Conservation (phyloP, 305 asterid species). For the Andrographis paniculata region DNA sequence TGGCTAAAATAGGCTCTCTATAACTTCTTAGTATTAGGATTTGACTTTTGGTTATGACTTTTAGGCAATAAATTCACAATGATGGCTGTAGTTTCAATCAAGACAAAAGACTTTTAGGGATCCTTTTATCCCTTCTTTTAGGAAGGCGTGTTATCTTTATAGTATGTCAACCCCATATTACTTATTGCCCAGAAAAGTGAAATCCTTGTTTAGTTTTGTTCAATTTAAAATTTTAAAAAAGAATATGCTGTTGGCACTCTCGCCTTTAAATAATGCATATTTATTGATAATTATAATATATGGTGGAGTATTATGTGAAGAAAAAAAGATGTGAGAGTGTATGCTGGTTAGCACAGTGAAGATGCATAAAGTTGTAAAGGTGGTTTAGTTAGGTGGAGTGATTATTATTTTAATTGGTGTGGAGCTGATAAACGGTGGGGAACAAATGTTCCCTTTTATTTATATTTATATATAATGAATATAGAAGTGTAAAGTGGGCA, state of each 20-base stretch:
- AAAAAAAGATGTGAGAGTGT: no score
- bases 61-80: neutral
- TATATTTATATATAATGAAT: neutral
- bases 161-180: constrained; percentile 35
- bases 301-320: no score
- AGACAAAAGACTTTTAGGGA: neutral
- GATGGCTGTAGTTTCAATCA: constrained; percentile 16
- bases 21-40: neutral
- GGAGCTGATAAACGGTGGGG: constrained; percentile 4
- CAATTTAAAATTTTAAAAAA: neutral
- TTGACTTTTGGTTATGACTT: neutral
- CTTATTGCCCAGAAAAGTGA: constrained; percentile 12
- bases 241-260: constrained; percentile 18
- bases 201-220: constrained; percentile 8
- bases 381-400: neutral
- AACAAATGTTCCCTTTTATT: constrained; percentile 9
- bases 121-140: constrained; percentile 20
- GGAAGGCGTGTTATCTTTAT: constrained; percentile 21
- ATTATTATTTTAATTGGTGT: neutral
- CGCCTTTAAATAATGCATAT: no score
- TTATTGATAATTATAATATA: no score
- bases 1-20: no score
- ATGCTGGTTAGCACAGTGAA: neutral
- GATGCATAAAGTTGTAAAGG: neutral
- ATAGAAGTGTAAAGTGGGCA: constrained; percentile 2